Evolutionary conservation across 441 rosid species (phyloP).

Genomic region (Isatis lusitanica): DNA sequence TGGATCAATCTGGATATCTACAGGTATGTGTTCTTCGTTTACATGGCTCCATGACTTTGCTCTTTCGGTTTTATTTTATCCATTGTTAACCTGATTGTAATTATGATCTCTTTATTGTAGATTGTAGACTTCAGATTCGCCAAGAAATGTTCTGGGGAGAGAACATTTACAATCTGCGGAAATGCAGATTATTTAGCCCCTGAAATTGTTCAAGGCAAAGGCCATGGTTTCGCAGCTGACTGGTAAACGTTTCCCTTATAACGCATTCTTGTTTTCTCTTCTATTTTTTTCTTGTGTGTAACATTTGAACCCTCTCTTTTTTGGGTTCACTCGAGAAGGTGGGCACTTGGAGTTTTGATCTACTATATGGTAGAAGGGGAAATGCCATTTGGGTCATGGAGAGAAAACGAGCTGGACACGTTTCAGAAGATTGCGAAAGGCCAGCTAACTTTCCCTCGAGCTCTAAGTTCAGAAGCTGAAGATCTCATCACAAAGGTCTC

Average conservation of each 20-base stretch:
- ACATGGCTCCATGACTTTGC: background rate
- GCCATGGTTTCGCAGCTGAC: conserved; percentile 85
- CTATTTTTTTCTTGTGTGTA: background rate
- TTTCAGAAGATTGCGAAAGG: conserved; percentile 81
- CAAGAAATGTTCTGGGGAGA: conserved; percentile 65
- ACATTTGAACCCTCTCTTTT: background rate
- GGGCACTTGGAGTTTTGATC: conserved; percentile 90
- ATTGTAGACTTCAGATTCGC: conserved; percentile 89
- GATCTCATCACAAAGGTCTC: conserved; percentile 82
- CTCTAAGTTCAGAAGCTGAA: conserved; percentile 61
- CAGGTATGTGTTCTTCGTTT: conserved; percentile 52
- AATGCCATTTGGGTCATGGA: conserved; percentile 92
- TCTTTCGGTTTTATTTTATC: background rate
- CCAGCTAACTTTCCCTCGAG: conserved; percentile 57
- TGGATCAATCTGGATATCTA: conserved; percentile 76
- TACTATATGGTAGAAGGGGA: conserved; percentile 80
- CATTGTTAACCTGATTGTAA: background rate
- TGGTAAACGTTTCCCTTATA: conserved; percentile 48
- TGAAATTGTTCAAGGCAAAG: conserved; percentile 89
- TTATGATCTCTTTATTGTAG: conserved; percentile 41
- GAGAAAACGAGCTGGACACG: conserved; percentile 79
- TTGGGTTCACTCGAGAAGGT: conserved; percentile 44
- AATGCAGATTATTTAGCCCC: conserved; percentile 89
- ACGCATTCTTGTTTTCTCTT: background rate
- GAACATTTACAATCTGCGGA: conserved; percentile 91